These are phyloP conservation scores for Talaromyces sp. DNA, from an alignment of 2,329 filamentous ascomycete species.

Conservation along the genomic window DNA sequence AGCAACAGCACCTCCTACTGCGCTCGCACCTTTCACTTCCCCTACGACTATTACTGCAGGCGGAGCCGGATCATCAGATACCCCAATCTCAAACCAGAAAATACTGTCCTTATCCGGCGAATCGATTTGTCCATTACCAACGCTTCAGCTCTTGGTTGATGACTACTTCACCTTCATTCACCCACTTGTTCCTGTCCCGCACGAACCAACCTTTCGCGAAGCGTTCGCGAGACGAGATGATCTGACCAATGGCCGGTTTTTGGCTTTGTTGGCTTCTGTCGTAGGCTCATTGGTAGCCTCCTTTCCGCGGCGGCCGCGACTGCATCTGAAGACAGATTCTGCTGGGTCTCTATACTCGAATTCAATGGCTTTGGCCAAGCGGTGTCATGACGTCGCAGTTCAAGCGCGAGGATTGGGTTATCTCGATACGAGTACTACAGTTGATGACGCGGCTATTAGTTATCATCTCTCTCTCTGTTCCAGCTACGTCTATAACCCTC, in stretches of 20 bases:
- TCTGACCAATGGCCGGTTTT: constrained; percentile 38
- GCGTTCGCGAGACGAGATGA: constrained; percentile 44
- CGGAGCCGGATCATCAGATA: background rate
- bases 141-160: constrained; percentile 41
- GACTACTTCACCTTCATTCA: constrained; percentile 50
- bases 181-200: constrained; percentile 45
- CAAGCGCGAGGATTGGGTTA: constrained; percentile 45
- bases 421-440: constrained; percentile 40
- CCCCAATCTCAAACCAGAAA: background rate
- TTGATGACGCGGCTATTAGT: constrained; percentile 45
- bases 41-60: background rate
- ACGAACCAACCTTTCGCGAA: constrained; percentile 46
- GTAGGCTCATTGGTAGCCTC: constrained; percentile 44
- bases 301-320: constrained; percentile 43
- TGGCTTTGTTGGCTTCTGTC: constrained; percentile 46
- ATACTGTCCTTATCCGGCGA: constrained; percentile 48
- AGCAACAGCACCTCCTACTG: background rate
- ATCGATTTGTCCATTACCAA: constrained; percentile 43
- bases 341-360: constrained; percentile 40
- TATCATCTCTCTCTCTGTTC: constrained; percentile 43
- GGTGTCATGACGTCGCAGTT: constrained; percentile 43
- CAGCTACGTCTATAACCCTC: constrained; percentile 39
- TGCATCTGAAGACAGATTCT: constrained; percentile 38
- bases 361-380: constrained; percentile 41
- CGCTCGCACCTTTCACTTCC: background rate